These are phyloP conservation scores for Zalerion maritima DNA, from an alignment of 495 filamentous ascomycete species.

Conservation along the genomic window DNA sequence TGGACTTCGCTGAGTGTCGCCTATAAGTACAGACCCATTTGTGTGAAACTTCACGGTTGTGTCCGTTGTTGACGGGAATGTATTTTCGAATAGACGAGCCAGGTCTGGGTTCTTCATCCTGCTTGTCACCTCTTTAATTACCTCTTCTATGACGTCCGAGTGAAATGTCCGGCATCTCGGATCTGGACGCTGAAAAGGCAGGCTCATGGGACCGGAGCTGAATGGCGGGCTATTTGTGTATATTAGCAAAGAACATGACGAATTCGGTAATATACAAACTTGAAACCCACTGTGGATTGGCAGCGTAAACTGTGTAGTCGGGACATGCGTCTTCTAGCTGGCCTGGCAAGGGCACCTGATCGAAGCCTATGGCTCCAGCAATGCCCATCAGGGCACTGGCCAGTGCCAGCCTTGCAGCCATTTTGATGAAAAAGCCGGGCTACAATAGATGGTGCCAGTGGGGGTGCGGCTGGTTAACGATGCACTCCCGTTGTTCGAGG, in stretches of 20 bases:
- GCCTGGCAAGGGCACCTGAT: slow-evolving; percentile 13
- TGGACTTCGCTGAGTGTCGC: slow-evolving; percentile 15
- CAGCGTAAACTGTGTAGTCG: slow-evolving; percentile 36
- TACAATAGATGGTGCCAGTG: too few species aligned
- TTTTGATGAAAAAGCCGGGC: too few species aligned
- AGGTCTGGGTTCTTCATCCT: slow-evolving; percentile 79
- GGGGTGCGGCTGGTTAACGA: too few species aligned
- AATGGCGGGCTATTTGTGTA: slow-evolving; percentile 47
- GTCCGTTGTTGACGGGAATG: slow-evolving; percentile 92
- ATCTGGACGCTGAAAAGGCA: slow-evolving; percentile 84
- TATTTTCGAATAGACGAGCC: slow-evolving; percentile 86
- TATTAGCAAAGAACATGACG: neutral
- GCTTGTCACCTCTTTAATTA: slow-evolving; percentile 67
- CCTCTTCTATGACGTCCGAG: slow-evolving; percentile 70
- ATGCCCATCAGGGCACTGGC: too few species aligned
- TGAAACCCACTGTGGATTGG: slow-evolving; percentile 27
- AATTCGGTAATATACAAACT: slow-evolving; percentile 2
- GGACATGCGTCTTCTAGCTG: slow-evolving; percentile 30
- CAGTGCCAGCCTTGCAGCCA: too few species aligned
- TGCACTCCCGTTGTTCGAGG: too few species aligned
- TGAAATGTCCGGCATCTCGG: slow-evolving; percentile 75
- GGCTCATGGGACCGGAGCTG: slow-evolving; percentile 59
- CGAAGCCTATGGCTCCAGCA: too few species aligned
- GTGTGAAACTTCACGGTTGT: slow-evolving; percentile 63
- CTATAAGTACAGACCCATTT: slow-evolving; percentile 16